phyloP scores from a whole-genome alignment of 148 eudicot species.

The Rhododendron ovatum region DNA sequence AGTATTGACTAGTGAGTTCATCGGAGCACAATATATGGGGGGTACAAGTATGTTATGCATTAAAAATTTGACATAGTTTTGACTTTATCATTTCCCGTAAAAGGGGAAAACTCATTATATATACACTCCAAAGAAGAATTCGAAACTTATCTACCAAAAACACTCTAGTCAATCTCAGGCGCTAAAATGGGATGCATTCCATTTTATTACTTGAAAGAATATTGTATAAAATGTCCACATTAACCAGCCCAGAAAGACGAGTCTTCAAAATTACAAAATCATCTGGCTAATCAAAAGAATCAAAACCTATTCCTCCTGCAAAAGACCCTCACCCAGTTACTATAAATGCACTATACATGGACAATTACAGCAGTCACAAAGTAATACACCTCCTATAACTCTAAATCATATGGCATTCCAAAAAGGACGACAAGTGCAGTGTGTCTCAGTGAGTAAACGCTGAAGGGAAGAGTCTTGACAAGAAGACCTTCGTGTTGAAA shows the following conservation, averaged over 20 bases:
- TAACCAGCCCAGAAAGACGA: not conserved
- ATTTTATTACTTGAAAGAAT: not conserved
- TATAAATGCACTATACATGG: constrained; percentile 14
- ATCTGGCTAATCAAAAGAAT: constrained; percentile 12
- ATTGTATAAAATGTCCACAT: not conserved
- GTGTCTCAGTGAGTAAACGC: not conserved
- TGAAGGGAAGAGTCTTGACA: not conserved
- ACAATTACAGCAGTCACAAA: constrained; percentile 1
- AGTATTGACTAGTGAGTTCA: no score
- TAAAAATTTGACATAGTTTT: no score
- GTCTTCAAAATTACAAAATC: constrained; percentile 10
- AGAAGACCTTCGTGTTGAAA: not conserved
- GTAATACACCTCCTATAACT: not conserved
- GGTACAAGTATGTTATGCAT: no score
- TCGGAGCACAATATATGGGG: no score
- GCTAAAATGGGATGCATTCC: not conserved
- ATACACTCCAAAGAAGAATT: not conserved
- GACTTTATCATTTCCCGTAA: not conserved
- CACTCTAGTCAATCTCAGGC: not conserved
- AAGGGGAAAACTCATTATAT: not conserved
- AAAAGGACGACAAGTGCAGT: not conserved
- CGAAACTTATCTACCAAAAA: not conserved
- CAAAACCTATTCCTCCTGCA: not conserved
- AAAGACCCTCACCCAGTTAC: constrained; percentile 1
- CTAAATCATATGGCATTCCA: constrained; percentile 10